phyloP scores from a whole-genome alignment of 2,329 filamentous ascomycete species.

The Fusarium tjaetaba region DNA sequence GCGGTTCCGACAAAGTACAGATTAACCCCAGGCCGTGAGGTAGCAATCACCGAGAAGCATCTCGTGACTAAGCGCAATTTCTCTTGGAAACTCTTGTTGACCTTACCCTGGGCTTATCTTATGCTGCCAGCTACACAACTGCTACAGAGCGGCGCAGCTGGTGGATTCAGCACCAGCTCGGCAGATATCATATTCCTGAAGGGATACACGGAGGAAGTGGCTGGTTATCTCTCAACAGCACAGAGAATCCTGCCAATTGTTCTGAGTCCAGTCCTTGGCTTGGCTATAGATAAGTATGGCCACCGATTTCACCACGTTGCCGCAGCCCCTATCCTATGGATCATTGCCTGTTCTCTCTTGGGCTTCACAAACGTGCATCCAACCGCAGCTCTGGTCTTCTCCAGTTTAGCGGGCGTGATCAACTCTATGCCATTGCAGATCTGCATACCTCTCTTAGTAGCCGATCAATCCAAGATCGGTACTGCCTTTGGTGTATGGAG shows the following conservation, averaged over 20 bases:
- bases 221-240: background rate
- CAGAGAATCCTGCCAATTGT: background rate
- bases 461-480: background rate
- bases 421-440: background rate
- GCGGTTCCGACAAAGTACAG: background rate
- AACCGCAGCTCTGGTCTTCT: background rate
- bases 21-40: background rate
- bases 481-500: background rate
- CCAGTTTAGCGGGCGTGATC: background rate
- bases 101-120: background rate
- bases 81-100: background rate
- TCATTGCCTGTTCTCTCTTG: background rate
- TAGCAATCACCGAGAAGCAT: background rate
- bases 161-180: background rate
- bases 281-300: background rate
- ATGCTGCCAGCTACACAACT: background rate
- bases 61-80: background rate
- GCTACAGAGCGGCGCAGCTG: background rate
- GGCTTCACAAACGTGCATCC: background rate
- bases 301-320: background rate
- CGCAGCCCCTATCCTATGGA: accelerated
- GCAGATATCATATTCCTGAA: background rate
- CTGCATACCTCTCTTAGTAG: background rate
- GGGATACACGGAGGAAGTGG: background rate
- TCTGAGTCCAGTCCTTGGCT: background rate